phyloP scores from a whole-genome alignment of 202 grass and related monocot genomes.

The Thinopyrum obtusiflorum region DNA sequence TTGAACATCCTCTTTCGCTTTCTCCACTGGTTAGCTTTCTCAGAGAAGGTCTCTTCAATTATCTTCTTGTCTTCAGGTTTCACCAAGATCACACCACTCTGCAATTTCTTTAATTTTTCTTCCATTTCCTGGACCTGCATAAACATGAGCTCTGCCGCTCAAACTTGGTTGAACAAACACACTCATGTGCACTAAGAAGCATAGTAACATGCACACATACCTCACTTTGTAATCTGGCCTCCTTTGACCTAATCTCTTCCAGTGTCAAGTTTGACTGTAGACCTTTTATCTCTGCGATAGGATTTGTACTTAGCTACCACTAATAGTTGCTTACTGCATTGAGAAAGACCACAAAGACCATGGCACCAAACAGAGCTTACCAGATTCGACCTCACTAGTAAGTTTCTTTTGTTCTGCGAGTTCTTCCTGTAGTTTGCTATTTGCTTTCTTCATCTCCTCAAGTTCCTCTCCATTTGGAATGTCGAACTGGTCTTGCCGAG shows the following conservation, averaged over 20 bases:
- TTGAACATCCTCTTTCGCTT: slow-evolving; percentile 94
- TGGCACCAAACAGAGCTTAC: slow-evolving; percentile 36
- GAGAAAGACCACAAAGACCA: background rate
- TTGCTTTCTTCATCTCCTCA: slow-evolving; percentile 84
- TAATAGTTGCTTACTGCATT: slow-evolving; percentile 11
- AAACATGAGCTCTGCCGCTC: background rate
- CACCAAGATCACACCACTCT: slow-evolving; percentile 72
- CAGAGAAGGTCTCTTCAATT: slow-evolving; percentile 69
- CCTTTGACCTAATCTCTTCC: slow-evolving; percentile 66
- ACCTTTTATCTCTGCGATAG: slow-evolving; percentile 67
- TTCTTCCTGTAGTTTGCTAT: slow-evolving; percentile 80
- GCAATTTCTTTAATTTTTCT: slow-evolving; percentile 74
- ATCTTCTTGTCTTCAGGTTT: slow-evolving; percentile 92
- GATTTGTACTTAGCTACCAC: slow-evolving; percentile 30
- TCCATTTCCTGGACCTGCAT: slow-evolving; percentile 80
- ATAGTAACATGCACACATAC: slow-evolving; percentile 28
- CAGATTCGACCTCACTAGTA: slow-evolving; percentile 74
- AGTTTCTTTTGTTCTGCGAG: slow-evolving; percentile 70
- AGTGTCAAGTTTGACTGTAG: slow-evolving; percentile 91
- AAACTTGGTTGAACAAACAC: background rate
- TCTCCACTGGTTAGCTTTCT: slow-evolving; percentile 92
- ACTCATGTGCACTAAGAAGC: background rate
- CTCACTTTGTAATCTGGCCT: slow-evolving; percentile 71
- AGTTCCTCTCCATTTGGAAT: slow-evolving; percentile 91
- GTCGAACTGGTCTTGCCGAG: slow-evolving; percentile 88